These are phyloP conservation scores for Lobulomyces angularis DNA, from an alignment of 192 early-diverging fungal species.

Conservation along the genomic window DNA sequence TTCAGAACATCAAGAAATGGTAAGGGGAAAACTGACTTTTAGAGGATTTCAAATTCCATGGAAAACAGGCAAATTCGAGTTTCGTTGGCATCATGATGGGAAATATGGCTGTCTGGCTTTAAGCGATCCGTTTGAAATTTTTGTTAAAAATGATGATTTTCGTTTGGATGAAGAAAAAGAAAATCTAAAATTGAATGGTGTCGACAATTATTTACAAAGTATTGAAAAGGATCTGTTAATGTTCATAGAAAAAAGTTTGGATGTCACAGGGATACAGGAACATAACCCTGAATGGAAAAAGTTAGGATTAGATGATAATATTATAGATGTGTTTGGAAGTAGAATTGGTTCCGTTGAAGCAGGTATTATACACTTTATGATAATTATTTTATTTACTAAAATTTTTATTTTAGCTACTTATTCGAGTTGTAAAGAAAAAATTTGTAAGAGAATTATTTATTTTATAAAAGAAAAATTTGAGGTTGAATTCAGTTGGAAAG, in stretches of 20 bases:
- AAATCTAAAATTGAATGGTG: background rate
- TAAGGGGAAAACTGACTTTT: conserved; percentile 50
- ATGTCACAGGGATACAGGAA: conserved; percentile 21
- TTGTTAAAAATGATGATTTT: conserved; percentile 19
- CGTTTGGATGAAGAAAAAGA: conserved; percentile 20
- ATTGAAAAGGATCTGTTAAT: conserved; percentile 11
- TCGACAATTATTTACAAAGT: background rate
- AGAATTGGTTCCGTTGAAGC: too few species aligned
- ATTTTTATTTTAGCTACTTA: too few species aligned
- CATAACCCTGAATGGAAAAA: conserved; percentile 28
- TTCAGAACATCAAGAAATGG: conserved; percentile 9
- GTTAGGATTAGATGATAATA: too few species aligned
- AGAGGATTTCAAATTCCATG: conserved; percentile 61
- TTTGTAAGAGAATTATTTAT: conserved; percentile 26
- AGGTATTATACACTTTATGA: too few species aligned
- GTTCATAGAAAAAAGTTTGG: conserved; percentile 22
- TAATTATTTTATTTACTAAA: too few species aligned
- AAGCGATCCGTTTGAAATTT: conserved; percentile 70
- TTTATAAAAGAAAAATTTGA: conserved; percentile 37
- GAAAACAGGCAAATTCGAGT: conserved; percentile 77
- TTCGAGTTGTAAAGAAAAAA: too few species aligned
- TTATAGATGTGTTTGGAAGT: too few species aligned
- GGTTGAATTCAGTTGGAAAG: too few species aligned
- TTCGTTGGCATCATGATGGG: conserved; percentile 81
- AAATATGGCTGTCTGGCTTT: conserved; percentile 69